Evolutionary conservation across 352 stramenopile species (phyloP).

Genomic region (Pythium myriotylum): DNA sequence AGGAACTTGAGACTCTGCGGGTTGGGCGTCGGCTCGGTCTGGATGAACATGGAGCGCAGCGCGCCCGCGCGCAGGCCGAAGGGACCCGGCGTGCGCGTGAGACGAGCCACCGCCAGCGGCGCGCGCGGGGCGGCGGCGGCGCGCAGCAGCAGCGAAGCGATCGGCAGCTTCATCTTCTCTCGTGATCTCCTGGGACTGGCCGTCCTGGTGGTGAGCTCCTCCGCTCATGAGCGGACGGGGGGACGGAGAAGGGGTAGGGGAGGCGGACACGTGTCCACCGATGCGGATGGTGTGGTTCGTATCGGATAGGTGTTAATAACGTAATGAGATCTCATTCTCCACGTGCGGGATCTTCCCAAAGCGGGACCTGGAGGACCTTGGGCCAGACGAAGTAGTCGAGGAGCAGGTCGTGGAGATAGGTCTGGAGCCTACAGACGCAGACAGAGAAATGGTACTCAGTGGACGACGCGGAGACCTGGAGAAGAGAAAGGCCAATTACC

Average conservation of each 20-base stretch:
- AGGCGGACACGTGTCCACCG: neutral
- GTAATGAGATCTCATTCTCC: constrained; percentile 15
- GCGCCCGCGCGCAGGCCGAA: constrained; percentile 36
- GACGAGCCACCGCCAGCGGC: neutral
- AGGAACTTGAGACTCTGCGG: constrained; percentile 98
- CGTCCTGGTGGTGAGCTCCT: constrained; percentile 8
- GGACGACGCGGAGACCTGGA: neutral
- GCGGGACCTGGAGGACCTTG: constrained; percentile 63
- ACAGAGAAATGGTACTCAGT: neutral
- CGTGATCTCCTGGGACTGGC: constrained; percentile 4
- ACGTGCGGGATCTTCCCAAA: constrained; percentile 50
- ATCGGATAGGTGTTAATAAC: constrained; percentile 7
- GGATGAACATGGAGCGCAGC: constrained; percentile 96
- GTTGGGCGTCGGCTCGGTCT: constrained; percentile 98
- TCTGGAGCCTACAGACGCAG: constrained; percentile 55
- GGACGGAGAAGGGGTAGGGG: constrained; percentile 3
- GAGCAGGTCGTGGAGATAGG: constrained; percentile 74
- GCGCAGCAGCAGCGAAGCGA: constrained; percentile 1
- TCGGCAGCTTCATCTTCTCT: constrained; percentile 5
- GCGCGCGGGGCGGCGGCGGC: constrained; percentile 3
- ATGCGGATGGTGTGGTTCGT: neutral
- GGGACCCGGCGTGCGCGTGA: constrained; percentile 5
- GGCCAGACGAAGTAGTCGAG: constrained; percentile 81
- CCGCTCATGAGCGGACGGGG: neutral
- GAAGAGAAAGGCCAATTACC: constrained; percentile 31